Evolutionary conservation across 306 rosid species (phyloP), one percentile per base, ranked within the genome.

Genomic region (Hylodesmum podocarpum): DNA sequence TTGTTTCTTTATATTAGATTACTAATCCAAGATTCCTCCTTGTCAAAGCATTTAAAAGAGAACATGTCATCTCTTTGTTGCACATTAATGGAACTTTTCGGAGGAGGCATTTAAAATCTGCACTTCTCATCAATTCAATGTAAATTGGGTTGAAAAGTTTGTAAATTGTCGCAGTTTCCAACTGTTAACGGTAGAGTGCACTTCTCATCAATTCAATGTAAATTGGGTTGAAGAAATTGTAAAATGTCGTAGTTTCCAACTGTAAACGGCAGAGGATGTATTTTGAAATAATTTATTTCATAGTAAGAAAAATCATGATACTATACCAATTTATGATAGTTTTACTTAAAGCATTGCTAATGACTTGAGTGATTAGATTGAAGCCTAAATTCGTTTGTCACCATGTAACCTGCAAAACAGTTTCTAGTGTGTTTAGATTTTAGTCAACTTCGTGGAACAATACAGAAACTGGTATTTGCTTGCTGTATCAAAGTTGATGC

Each of bases 101-200:
- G 51, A 2, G 79, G 71, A 69, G 78, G 75, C 71, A 77, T 84
- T 57, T 54, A 65, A 12, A 27, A 57, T 37, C 76, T 66, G 73
- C 76, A 66, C 28, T 11, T 44, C 66, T 31, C 83, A 43, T 58
- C 76, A 64, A 39, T 58, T 59, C 37, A 49, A 27, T 78, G 83
- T 81, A 63, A 74, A 80, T 69, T 70, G 18, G 9, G 16, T 14
- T 69, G 33, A 66, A 63, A 62, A 72, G 49, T 58, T 44, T 78
- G 84, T 81, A 71, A 65, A 77, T 77, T 73, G n/a, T 64, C 37
- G 75, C 68, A 65, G 44, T 73, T 54, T 80, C 80, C 59, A 87
- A 82, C 76, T 74, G 76, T 81, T 51, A 77, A 70, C 33, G 43
- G 70, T 73, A 66, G n/a, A n/a, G n/a, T 66, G 73, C 76, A 66